These are phyloP conservation scores for Aspergillus sp. DNA, from an alignment of 2,329 filamentous ascomycete genomes.

Conservation along the genomic window DNA sequence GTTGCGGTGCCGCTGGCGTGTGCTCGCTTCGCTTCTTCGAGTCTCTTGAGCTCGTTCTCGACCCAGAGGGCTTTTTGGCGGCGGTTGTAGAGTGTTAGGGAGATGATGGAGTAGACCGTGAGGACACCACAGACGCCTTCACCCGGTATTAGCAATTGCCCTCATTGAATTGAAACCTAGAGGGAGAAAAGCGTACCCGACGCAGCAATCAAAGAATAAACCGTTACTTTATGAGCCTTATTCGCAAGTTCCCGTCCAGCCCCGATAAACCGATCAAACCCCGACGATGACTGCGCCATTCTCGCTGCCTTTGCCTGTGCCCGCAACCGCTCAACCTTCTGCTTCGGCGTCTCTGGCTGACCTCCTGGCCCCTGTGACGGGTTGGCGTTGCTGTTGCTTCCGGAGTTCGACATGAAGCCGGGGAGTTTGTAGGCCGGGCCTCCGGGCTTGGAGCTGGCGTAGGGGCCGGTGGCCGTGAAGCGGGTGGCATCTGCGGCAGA, in stretches of 20 bases:
- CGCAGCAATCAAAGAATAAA: constrained; percentile 54
- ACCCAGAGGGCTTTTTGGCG: constrained; percentile 58
- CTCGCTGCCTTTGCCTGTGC: constrained; percentile 62
- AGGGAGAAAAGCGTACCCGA: constrained; percentile 44
- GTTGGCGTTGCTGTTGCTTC: constrained; percentile 4
- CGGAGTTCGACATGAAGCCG: constrained; percentile 15
- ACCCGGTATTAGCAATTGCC: background rate
- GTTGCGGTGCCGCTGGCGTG: constrained; percentile 34
- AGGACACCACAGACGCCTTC: constrained; percentile 55
- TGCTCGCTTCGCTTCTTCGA: constrained; percentile 39
- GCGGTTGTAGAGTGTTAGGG: constrained; percentile 62
- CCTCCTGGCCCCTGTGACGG: constrained; percentile 19
- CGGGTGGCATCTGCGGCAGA: constrained; percentile 45
- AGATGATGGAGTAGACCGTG: constrained; percentile 57
- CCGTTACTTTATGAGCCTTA: constrained; percentile 53
- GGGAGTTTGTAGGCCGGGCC: constrained; percentile 26
- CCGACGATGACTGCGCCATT: constrained; percentile 51
- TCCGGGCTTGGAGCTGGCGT: constrained; percentile 38
- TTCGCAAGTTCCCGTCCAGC: constrained; percentile 53
- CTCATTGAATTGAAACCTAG: background rate
- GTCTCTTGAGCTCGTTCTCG: constrained; percentile 39
- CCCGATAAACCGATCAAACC: constrained; percentile 49
- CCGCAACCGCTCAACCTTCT: constrained; percentile 62
- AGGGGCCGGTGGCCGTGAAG: constrained; percentile 46
- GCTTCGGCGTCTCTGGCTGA: constrained; percentile 55